Evolutionary conservation across 2,329 filamentous ascomycete genomes (phyloP), one percentile per base, ranked within the genome.

Genomic region (Ophiostoma piceae): DNA sequence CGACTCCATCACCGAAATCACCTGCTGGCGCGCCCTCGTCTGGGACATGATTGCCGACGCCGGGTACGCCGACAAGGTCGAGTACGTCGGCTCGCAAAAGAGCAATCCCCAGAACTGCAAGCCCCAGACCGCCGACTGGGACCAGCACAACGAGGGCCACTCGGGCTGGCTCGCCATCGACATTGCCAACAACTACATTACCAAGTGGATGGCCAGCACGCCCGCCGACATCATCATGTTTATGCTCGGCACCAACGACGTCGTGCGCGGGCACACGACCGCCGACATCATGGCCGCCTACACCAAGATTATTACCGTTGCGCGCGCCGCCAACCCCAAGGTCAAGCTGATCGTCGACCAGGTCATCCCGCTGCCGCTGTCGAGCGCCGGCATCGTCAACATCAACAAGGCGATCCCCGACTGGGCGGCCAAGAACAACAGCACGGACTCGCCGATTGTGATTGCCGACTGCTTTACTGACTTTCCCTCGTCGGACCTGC

Each of bases 61-160:
- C 29, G 77, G 77, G 9, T 70, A 79, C 3, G 74, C 78, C n/a
- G 72, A 74, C 67, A 74, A 76, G 65, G 77, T 81, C 69, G 75
- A 82, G 73, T 81, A 81, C 69, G 81, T 82, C 5, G 80, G 81
- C 43, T 79, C 79, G 70, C 76, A 78, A 75, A 78, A 75, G 66
- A 77, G 77, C 72, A 79, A 80, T 71, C 75, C 77, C 35, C 75
- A 78, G 67, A 76, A 77, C 71, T 82, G 80, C 76, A 74, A 75
- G 66, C 74, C 76, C 2, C 71, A 72, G 14, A 77, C 78, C 5
- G 67, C 75, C 14, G 74, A 77, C 69, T 82, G 79, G 74, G 78
- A 80, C 70, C 75, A 76, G 65, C 76, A 80, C 69, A 79, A 82
- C 71, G 81, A 82, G 74, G 81, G 80, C 68, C 81, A 82, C 75